Base-by-base conservation (phyloP, 1,284 basidiomycete genomes). In the Dichomitus squalens region DNA sequence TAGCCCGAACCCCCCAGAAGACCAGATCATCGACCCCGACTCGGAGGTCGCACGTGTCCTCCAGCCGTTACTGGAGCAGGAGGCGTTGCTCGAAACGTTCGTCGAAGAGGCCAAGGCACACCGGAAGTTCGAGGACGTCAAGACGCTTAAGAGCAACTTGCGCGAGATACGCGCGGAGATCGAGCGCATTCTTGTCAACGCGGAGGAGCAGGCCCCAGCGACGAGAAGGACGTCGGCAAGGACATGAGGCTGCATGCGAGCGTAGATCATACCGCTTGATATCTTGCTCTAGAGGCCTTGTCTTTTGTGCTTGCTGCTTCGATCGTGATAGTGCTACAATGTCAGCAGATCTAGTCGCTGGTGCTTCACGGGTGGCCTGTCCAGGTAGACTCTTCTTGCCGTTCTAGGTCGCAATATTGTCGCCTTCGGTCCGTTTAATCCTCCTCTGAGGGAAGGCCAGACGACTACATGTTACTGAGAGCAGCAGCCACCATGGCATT, bases 61-160 rank as follows among this genome's bases (percentile, higher is more conserved):
- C 21, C 93, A 96, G 67, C 93, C 94, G 2, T 74, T 96, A 18
- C 79, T 96, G 8, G 94, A 96, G 72, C 94, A 96, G 73, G 94
- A 96, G 73, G 89, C 90, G 3, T 78, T 95, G 49, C 77, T 96
- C 33, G 93, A 96, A 75, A 80, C 83, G 1, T 93, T 91, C 67
- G 80, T 93, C 4, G 86, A 89, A 63, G 91, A 95, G 69, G 93
- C 93, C 4, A 88, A 87, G 70, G 82, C 85, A 1, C 88, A 88
- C 66, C 79, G 94, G 43, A 96, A 96, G 74, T 95, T 96, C 63
- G 94, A 96, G 73, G 94, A 96, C 70, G 87, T 87, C 18, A 88
- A 88, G 73, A 90, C 87, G 3, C 75, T 96, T 56, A 85, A 87
- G 66, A 70, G 75, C 39, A 95, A 88, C 71, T 72, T 96, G 48